Evolutionary conservation across 1,284 basidiomycete genomes (phyloP).

Genomic region (Irpex rosettiformis): DNA sequence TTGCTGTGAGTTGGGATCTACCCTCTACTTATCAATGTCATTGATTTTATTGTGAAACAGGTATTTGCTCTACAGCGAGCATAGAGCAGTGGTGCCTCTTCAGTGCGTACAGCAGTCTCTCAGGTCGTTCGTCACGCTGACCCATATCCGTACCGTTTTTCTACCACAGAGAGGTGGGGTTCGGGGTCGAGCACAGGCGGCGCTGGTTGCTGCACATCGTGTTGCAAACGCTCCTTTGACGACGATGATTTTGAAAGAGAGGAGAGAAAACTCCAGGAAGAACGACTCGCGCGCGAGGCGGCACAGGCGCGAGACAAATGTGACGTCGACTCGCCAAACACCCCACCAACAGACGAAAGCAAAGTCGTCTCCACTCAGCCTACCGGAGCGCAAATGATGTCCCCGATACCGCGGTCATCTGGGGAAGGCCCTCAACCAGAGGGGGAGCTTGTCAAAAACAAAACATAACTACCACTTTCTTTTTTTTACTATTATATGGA

Average conservation of each 20-base stretch:
- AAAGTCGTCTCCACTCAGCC: neutral
- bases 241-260: constrained; percentile 7
- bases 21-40: neutral
- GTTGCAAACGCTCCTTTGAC: constrained; percentile 7
- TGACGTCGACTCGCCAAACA: neutral
- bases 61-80: constrained; percentile 1
- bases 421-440: neutral
- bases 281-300: neutral
- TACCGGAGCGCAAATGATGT: neutral
- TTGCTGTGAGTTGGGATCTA: constrained; percentile 16
- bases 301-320: neutral
- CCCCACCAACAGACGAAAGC: neutral
- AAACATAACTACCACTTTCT: neutral
- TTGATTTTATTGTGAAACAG: neutral
- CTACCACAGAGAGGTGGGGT: constrained; percentile 1
- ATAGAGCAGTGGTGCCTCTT: constrained; percentile 11
- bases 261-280: neutral
- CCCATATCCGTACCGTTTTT: neutral
- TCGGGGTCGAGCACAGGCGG: constrained; percentile 4
- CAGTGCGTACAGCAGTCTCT: constrained; percentile 9
- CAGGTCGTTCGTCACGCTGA: too few species aligned
- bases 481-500: neutral
- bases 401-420: neutral
- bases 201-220: neutral
- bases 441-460: neutral